phyloP scores from a whole-genome alignment of 1,139 yeast genomes.

The Debaryomycetaceae sp. region DNA sequence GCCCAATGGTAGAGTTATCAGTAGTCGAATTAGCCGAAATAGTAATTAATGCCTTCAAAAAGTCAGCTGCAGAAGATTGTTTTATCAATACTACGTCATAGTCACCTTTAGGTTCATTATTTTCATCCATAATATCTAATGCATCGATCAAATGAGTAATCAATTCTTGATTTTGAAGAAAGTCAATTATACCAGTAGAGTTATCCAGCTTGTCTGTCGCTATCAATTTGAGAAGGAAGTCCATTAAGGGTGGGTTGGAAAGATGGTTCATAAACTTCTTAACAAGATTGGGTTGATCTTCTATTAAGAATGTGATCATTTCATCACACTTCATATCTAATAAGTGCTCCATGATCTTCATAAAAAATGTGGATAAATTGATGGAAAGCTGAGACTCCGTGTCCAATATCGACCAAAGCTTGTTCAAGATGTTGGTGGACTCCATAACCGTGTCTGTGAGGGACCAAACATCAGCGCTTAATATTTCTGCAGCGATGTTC shows the following conservation, averaged over 20 bases:
- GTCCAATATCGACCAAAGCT: slow-evolving; percentile 79
- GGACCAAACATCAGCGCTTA: slow-evolving; percentile 93
- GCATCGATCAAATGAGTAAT: slow-evolving; percentile 58
- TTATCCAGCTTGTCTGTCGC: slow-evolving; percentile 78
- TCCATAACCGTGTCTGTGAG: slow-evolving; percentile 90
- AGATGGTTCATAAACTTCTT: slow-evolving; percentile 72
- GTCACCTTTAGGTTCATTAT: slow-evolving; percentile 11
- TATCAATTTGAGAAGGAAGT: slow-evolving; percentile 69
- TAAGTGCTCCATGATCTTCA: slow-evolving; percentile 91
- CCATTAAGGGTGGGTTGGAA: slow-evolving; percentile 85
- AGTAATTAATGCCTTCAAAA: slow-evolving; percentile 46
- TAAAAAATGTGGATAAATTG: slow-evolving; percentile 78
- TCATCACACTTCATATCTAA: slow-evolving; percentile 88
- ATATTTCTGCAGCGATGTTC: slow-evolving; percentile 84
- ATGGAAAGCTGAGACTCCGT: slow-evolving; percentile 57
- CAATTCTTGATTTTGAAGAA: slow-evolving; percentile 60
- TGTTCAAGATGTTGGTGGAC: slow-evolving; percentile 57
- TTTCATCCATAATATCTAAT: slow-evolving; percentile 36
- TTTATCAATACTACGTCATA: slow-evolving; percentile 45
- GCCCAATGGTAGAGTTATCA: slow-evolving; percentile 88
- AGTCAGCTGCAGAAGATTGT: slow-evolving; percentile 48
- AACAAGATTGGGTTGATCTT: slow-evolving; percentile 61
- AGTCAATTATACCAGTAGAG: slow-evolving; percentile 73
- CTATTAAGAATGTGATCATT: slow-evolving; percentile 65
- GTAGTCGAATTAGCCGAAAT: slow-evolving; percentile 71